These are phyloP conservation scores for Penicillium roqueforti DNA, from an alignment of 495 filamentous ascomycete genomes.

Conservation along the genomic window DNA sequence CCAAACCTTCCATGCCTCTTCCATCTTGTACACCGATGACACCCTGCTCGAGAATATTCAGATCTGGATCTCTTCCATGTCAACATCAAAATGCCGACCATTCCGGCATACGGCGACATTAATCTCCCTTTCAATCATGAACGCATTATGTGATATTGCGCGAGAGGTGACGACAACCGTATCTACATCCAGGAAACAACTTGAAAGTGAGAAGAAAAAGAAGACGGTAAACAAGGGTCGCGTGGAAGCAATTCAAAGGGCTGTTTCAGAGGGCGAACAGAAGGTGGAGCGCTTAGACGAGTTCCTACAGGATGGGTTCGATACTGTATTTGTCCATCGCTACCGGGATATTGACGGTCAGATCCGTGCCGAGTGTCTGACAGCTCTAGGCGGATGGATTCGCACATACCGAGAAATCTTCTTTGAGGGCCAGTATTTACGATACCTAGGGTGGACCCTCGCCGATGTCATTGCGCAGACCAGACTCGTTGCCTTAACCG, in stretches of 20 bases:
- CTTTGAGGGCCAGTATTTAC: constrained; percentile 79
- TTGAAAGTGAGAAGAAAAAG: constrained; percentile 76
- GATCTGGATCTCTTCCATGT: constrained; percentile 81
- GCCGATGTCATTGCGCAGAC: constrained; percentile 68
- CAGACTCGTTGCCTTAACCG: constrained; percentile 72
- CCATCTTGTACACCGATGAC: constrained; percentile 67
- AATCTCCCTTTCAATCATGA: constrained; percentile 69
- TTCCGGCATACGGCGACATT: constrained; percentile 92
- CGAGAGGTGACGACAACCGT: constrained; percentile 60
- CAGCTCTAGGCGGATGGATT: constrained; percentile 84
- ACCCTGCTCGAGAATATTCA: constrained; percentile 79
- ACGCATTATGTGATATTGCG: constrained; percentile 60
- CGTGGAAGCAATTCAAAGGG: constrained; percentile 61
- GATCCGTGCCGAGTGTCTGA: constrained; percentile 80
- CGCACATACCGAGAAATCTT: constrained; percentile 75
- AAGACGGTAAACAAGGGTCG: constrained; percentile 70
- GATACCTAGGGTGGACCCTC: constrained; percentile 92
- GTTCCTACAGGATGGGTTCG: constrained; percentile 74
- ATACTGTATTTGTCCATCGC: constrained; percentile 87
- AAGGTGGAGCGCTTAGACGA: constrained; percentile 60
- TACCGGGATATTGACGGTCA: constrained; percentile 89
- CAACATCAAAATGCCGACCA: constrained; percentile 73
- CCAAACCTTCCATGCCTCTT: constrained; percentile 66
- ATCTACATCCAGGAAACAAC: constrained; percentile 71
- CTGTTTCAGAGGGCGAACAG: constrained; percentile 60